Conservation (phyloP, 805 yeast genomes). For the Yarrowia bubula region DNA sequence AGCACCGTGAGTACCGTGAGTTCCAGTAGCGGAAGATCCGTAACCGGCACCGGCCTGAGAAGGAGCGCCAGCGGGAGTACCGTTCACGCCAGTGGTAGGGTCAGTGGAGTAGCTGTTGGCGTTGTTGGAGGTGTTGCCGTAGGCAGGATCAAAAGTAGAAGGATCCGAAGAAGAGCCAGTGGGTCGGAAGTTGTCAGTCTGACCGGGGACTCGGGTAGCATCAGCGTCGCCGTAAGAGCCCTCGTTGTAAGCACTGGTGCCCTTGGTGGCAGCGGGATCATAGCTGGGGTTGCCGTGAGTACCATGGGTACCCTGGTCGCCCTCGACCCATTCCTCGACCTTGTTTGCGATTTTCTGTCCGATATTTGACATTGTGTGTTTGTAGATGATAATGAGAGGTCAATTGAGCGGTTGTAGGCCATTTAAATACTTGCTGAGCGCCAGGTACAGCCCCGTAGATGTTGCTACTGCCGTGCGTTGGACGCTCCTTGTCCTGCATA, state of each 20-base stretch:
- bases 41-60: neutral
- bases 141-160: neutral
- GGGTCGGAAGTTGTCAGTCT: slow-evolving; percentile 10
- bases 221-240: slow-evolving; percentile 7
- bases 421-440: neutral
- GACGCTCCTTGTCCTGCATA: slow-evolving; percentile 7
- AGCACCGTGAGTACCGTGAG: neutral
- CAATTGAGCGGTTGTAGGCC: neutral
- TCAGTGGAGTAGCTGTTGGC: slow-evolving; percentile 18
- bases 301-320: slow-evolving; percentile 8
- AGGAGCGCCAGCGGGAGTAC: slow-evolving; percentile 8
- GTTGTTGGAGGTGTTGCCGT: slow-evolving; percentile 20
- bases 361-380: neutral
- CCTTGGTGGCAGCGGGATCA: slow-evolving; percentile 1
- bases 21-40: neutral
- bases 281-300: neutral
- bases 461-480: slow-evolving; percentile 17
- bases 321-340: slow-evolving; percentile 13
- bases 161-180: slow-evolving; percentile 5
- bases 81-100: slow-evolving; percentile 18
- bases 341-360: slow-evolving; percentile 5
- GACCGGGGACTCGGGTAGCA: slow-evolving; percentile 19
- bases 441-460: slow-evolving; percentile 10
- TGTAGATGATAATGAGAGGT: neutral
- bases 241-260: slow-evolving; percentile 5